Base-by-base conservation (phyloP, 306 rosid species). In the Dalbergia cultrata region DNA sequence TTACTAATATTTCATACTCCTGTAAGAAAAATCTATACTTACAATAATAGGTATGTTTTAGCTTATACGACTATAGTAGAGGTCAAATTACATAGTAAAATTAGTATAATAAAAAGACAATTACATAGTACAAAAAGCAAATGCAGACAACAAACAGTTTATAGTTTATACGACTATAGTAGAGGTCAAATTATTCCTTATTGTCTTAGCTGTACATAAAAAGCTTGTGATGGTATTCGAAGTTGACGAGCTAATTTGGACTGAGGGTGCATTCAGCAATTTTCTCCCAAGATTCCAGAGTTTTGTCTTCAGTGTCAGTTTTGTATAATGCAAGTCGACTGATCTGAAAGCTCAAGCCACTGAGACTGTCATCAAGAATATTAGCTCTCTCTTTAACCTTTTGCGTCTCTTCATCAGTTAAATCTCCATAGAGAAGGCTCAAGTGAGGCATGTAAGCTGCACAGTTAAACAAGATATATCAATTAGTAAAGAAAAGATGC, bases 401-500 rank as follows among this genome's bases (percentile, higher is more conserved):
- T 56, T 70, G 86, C 94, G 88, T 95, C 88, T 89, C 94, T n/a
- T 93, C 94, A 0, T 91, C 93, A 7, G 85, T 81, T 60, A 95
- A 78, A 72, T 92, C 90, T 18, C 69, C 88, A 73, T 95, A 95
- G 3, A 95, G 87, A 50, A 95, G 77, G 87, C 98, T 92, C 85
- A 95, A 39, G 84, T 92, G 98, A 3, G 95, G 98, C 90, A 91
- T 88, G 77, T 91, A 95, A 41, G 94, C 97, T 94, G 91, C 85
- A 81, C 59, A 17, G n/a, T 45, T 43, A n/a, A 54, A 72, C 81
- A 80, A 62, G 3, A 16, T 49, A 81, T 31, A 14, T 21, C 61
- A 57, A 43, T n/a, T 9, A 12, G 35, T 35, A 43, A 73, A 14
- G 22, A 3, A 18, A 69, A 3, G 58, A n/a, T 39, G 26, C 14